These are phyloP conservation scores for Carallia brachiata DNA, from an alignment of 345 rosid genomes.

Conservation along the genomic window DNA sequence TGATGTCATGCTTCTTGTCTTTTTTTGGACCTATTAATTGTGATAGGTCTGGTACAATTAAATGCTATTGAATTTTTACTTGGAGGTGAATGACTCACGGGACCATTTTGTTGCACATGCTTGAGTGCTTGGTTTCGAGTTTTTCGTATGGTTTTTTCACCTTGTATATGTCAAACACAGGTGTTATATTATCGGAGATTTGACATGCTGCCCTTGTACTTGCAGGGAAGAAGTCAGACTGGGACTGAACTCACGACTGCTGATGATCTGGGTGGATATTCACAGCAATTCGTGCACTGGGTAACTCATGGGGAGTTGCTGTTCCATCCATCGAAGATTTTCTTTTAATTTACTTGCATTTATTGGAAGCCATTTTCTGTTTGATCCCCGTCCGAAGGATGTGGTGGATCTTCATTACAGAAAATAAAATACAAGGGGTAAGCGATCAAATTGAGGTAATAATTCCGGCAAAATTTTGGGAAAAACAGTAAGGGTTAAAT, in stretches of 20 bases:
- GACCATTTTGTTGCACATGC: no score
- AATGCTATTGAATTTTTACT: no score
- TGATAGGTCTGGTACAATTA: no score
- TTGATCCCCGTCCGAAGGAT: constrained; percentile 58
- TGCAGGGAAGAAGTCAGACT: constrained; percentile 44
- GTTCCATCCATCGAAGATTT: constrained; percentile 25
- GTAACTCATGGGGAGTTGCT: constrained; percentile 55
- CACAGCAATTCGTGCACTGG: constrained; percentile 63
- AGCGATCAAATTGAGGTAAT: constrained; percentile 11
- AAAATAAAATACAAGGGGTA: constrained; percentile 7
- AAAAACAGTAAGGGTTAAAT: not conserved
- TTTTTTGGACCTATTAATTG: no score
- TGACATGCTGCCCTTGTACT: not conserved
- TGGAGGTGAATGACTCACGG: no score
- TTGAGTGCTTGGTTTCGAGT: no score
- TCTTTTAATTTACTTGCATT: constrained; percentile 11
- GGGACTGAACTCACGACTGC: constrained; percentile 11
- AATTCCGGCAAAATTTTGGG: constrained; percentile 5
- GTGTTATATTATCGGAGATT: not conserved
- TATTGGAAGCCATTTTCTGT: constrained; percentile 11
- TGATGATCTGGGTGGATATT: constrained; percentile 29
- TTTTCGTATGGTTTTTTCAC: not conserved
- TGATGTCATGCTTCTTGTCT: not conserved
- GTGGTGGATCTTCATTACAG: constrained; percentile 29
- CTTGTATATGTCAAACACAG: not conserved